phyloP scores from a whole-genome alignment of 805 yeast species.

The Starmera caribaea region DNA sequence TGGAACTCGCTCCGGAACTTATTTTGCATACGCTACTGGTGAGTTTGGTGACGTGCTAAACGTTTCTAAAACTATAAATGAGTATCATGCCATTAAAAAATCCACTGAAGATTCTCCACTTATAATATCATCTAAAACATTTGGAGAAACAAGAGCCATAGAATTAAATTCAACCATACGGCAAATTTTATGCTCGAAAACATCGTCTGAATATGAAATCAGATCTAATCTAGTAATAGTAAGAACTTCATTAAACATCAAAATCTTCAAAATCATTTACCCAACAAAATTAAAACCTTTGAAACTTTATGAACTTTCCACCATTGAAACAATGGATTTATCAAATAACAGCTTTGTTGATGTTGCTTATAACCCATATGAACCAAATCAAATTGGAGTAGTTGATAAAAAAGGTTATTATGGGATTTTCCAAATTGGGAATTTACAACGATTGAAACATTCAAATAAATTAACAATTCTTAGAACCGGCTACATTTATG shows the following conservation, averaged over 20 bases:
- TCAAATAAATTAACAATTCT: neutral
- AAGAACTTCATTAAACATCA: constrained; percentile 27
- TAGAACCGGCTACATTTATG: constrained; percentile 16
- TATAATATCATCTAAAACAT: no score
- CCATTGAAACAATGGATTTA: constrained; percentile 11
- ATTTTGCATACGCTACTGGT: neutral
- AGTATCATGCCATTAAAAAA: no score
- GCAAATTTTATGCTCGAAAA: constrained; percentile 26
- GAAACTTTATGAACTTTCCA: constrained; percentile 10
- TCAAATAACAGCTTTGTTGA: constrained; percentile 33
- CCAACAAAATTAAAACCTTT: constrained; percentile 9
- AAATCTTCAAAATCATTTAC: constrained; percentile 22
- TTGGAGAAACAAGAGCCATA: constrained; percentile 2
- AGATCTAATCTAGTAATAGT: constrained; percentile 24
- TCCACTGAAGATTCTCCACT: no score
- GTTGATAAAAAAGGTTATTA: constrained; percentile 48
- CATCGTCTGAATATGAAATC: constrained; percentile 14
- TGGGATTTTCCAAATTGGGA: constrained; percentile 24
- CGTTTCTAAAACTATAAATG: no score
- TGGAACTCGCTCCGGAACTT: neutral
- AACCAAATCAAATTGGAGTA: constrained; percentile 26
- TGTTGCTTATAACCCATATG: constrained; percentile 34
- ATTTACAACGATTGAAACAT: neutral
- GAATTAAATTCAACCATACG: constrained; percentile 29
- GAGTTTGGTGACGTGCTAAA: no score